A percentile compares a stretch with the other conserved stretches of the same genome.
Conservation (phyloP, 441 rosid genomes). For the Aleurites moluccanus region DNA sequence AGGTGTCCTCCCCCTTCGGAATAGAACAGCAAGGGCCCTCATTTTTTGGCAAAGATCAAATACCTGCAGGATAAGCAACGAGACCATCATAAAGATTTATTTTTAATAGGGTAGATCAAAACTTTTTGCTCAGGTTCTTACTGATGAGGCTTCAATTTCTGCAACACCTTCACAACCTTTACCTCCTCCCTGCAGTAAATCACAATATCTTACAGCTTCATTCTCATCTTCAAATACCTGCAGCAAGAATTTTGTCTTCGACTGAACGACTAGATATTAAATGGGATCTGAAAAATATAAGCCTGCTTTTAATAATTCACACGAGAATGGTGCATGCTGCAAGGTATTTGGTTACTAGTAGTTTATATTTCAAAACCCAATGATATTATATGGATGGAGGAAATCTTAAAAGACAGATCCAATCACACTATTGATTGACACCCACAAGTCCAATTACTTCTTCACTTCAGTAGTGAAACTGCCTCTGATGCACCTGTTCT, state of each 20-base stretch:
- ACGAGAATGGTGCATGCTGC: neutral
- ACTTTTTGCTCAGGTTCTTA: constrained; percentile 35
- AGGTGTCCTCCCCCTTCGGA: constrained; percentile 87
- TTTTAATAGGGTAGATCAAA: neutral
- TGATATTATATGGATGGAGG: too few relatives aligned
- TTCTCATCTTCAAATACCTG: constrained; percentile 93
- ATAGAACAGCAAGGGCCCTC: constrained; percentile 86
- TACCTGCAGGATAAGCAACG: constrained; percentile 47
- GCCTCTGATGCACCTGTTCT: too few relatives aligned
- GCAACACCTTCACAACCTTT: constrained; percentile 97
- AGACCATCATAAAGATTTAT: neutral
- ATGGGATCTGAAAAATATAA: neutral
- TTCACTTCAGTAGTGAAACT: too few relatives aligned
- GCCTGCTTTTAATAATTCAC: neutral
- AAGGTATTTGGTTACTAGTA: too few relatives aligned
- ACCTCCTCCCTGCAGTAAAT: constrained; percentile 92
- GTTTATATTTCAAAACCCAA: too few relatives aligned
- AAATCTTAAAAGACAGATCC: too few relatives aligned
- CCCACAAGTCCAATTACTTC: too few relatives aligned
- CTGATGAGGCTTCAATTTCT: constrained; percentile 93
- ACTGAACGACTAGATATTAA: constrained; percentile 6
- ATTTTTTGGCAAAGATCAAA: constrained; percentile 86
- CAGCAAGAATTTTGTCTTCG: constrained; percentile 6
- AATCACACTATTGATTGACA: too few relatives aligned
- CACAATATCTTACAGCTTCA: constrained; percentile 88